Percentiles rank a stretch among this genome's conserved stretches.
phyloP scores from a whole-genome alignment of 495 filamentous ascomycete species.

The Aspergillus steynii region DNA sequence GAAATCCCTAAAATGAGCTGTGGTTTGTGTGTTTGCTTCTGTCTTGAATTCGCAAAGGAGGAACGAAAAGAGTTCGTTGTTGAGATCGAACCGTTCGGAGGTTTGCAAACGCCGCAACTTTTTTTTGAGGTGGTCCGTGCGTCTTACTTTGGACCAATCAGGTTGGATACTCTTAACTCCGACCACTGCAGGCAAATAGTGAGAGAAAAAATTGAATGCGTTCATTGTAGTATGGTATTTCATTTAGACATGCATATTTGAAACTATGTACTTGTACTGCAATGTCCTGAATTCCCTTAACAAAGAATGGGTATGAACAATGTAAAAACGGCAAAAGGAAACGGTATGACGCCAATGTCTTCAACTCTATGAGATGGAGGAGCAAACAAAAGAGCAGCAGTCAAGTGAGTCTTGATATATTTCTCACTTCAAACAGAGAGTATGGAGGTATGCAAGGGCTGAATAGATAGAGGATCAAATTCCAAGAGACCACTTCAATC shows the following conservation, averaged over 20 bases:
- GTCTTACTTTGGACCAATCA: constrained; percentile 8
- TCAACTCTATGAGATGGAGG: neutral
- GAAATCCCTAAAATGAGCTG: no score
- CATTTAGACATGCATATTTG: constrained; percentile 10
- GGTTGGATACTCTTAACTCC: neutral
- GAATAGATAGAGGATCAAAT: constrained; percentile 50
- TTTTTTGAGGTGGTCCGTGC: constrained; percentile 25
- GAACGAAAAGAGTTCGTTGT: neutral
- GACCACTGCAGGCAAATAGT: no score
- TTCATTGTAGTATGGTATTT: neutral
- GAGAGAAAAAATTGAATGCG: neutral
- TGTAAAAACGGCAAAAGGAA: constrained; percentile 1
- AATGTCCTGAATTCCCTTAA: constrained; percentile 4
- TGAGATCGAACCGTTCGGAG: constrained; percentile 1
- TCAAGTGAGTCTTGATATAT: neutral
- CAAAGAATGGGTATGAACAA: constrained; percentile 26
- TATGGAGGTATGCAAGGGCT: neutral
- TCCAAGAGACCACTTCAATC: constrained; percentile 70
- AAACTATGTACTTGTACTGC: constrained; percentile 20
- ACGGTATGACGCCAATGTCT: constrained; percentile 13
- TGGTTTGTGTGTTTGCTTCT: no score
- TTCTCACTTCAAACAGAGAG: neutral
- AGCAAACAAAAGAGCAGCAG: neutral
- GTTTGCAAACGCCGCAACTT: constrained; percentile 13
- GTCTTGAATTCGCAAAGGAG: no score